These are phyloP conservation scores for Allomyces macrogynus DNA, from an alignment of 192 early-diverging fungal genomes.

Conservation along the genomic window DNA sequence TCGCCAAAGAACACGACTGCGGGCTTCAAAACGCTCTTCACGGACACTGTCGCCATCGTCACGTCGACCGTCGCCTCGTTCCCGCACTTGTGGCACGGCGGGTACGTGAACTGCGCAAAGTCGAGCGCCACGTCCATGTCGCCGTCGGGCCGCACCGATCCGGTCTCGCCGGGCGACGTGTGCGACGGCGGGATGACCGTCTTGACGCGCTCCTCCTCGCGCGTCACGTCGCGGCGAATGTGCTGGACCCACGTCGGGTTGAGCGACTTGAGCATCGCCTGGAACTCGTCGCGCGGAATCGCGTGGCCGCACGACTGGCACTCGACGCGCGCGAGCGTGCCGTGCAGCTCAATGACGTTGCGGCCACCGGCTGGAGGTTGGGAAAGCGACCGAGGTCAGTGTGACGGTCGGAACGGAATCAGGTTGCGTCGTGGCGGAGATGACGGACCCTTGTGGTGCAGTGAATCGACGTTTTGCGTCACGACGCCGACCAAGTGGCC, in stretches of 20 bases:
- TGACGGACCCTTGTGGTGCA: constrained; percentile 32
- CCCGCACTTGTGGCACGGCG: constrained; percentile 41
- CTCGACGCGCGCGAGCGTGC: constrained; percentile 46
- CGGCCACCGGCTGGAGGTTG: constrained; percentile 17
- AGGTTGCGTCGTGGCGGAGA: too few species aligned
- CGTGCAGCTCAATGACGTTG: constrained; percentile 65
- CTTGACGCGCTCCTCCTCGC: neutral
- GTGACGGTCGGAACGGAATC: too few species aligned
- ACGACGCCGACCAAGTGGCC: constrained; percentile 36
- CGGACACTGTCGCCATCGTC: constrained; percentile 18
- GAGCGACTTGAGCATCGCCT: too few species aligned
- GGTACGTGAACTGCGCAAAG: constrained; percentile 43
- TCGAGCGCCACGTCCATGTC: constrained; percentile 44
- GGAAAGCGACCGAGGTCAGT: too few species aligned
- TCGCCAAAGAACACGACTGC: constrained; percentile 82
- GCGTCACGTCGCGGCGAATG: constrained; percentile 11
- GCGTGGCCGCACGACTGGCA: constrained; percentile 48
- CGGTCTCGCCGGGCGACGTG: constrained; percentile 13
- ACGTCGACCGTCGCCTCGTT: too few species aligned
- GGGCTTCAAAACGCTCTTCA: constrained; percentile 31
- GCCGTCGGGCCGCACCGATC: constrained; percentile 56
- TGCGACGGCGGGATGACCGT: constrained; percentile 4
- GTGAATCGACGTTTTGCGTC: constrained; percentile 84
- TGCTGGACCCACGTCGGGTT: constrained; percentile 42
- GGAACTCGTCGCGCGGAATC: constrained; percentile 35